Percentiles rank a stretch among this genome's conserved stretches.
These are phyloP conservation scores for Carex sylvatica DNA, from an alignment of 202 grass and related monocot genomes.

Conservation along the genomic window DNA sequence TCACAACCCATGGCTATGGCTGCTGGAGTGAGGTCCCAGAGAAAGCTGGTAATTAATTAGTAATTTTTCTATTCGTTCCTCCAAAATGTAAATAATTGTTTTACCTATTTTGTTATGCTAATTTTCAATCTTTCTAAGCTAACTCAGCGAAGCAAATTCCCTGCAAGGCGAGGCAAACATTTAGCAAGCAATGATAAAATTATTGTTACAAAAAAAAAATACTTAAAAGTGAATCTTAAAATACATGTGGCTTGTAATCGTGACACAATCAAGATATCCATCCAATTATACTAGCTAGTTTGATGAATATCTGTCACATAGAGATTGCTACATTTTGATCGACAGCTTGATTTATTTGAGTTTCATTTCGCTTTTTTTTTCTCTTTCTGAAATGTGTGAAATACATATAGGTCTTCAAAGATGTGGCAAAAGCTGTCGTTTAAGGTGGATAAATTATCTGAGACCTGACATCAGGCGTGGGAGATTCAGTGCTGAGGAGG, in stretches of 20 bases:
- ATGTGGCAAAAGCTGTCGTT: slow-evolving; percentile 92
- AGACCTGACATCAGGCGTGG: slow-evolving; percentile 90
- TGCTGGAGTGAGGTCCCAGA: slow-evolving; percentile 99
- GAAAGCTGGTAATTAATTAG: slow-evolving; percentile 62
- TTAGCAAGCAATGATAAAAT: background rate
- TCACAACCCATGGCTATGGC: slow-evolving; percentile 90
- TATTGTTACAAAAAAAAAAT: background rate
- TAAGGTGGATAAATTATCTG: slow-evolving; percentile 97
- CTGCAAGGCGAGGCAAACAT: background rate
- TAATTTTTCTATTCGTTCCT: background rate
- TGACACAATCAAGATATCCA: background rate
- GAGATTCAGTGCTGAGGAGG: slow-evolving; percentile 80
- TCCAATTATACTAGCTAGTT: too few species aligned
- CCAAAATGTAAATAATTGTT: background rate
- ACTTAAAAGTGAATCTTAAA: too few species aligned
- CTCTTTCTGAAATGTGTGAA: slow-evolving; percentile 10
- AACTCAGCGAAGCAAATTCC: background rate
- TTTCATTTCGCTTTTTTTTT: slow-evolving; percentile 2
- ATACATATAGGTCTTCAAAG: slow-evolving; percentile 58
- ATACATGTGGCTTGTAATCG: background rate
- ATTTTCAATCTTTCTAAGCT: background rate
- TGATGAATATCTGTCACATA: too few species aligned
- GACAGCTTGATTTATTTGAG: background rate
- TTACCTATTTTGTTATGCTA: background rate
- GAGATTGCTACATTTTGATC: slow-evolving; percentile 1